Conservation (phyloP, 1,139 yeast genomes). For the Nakaseomyces nivariensis region DNA sequence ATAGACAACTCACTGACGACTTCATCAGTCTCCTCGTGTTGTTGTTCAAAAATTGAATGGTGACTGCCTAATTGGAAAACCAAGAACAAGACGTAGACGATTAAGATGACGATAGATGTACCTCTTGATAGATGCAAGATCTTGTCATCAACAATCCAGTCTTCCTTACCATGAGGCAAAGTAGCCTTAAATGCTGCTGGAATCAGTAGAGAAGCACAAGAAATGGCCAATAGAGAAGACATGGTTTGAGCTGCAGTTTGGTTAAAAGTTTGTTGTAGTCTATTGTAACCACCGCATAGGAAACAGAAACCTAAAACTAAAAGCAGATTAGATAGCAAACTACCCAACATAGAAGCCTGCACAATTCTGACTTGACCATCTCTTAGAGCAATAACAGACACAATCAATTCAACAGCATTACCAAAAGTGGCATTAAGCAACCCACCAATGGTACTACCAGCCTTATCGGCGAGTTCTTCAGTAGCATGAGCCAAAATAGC, state of each 20-base stretch:
- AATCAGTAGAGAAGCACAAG: constrained; percentile 76
- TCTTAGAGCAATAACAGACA: constrained; percentile 76
- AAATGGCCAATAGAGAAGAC: constrained; percentile 86
- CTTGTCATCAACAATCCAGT: constrained; percentile 33
- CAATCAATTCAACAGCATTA: constrained; percentile 87
- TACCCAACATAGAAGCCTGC: constrained; percentile 94
- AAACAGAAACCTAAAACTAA: constrained; percentile 94
- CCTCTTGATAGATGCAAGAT: constrained; percentile 78
- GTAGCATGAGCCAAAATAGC: constrained; percentile 85
- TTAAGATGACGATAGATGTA: constrained; percentile 65
- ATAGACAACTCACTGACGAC: constrained; percentile 22
- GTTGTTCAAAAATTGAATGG: constrained; percentile 46
- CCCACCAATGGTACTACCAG: constrained; percentile 86
- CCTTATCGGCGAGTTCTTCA: constrained; percentile 78
- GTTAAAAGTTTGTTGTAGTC: constrained; percentile 80
- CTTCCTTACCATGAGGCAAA: constrained; percentile 41
- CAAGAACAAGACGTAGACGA: constrained; percentile 71
- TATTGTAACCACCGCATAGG: constrained; percentile 81
- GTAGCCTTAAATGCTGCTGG: constrained; percentile 96
- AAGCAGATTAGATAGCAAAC: constrained; percentile 75
- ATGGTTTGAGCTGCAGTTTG: constrained; percentile 97
- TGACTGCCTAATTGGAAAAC: constrained; percentile 86
- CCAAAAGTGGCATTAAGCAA: constrained; percentile 93
- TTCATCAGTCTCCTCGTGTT: constrained; percentile 32
- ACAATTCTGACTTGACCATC: constrained; percentile 88